Conservation (phyloP, 805 yeast genomes). For the Starmera pachycereana region DNA sequence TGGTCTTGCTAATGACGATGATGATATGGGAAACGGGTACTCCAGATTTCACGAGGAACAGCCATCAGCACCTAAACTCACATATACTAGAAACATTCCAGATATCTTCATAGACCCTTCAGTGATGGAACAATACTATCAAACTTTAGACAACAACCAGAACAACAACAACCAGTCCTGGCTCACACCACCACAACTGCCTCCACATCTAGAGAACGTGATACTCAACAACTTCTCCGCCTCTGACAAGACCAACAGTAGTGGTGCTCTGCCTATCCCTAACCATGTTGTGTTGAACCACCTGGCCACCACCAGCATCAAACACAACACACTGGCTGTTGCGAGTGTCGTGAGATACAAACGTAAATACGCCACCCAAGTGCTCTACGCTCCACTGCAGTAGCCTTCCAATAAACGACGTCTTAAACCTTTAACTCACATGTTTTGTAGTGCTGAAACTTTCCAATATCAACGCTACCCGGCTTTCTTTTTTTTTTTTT, state of each 20-base stretch:
- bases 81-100: conserved; percentile 61
- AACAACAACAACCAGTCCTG: conserved; percentile 45
- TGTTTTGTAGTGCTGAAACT: too few relatives aligned
- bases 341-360: conserved; percentile 86
- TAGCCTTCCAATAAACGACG: conserved; percentile 5
- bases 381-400: conserved; percentile 79
- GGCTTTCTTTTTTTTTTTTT: too few relatives aligned
- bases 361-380: conserved; percentile 84
- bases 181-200: conserved; percentile 90
- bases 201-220: conserved; percentile 93
- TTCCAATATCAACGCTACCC: too few relatives aligned
- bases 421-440: too few relatives aligned
- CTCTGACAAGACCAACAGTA: conserved; percentile 64
- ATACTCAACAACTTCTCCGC: conserved; percentile 63
- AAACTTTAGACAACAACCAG: conserved; percentile 64
- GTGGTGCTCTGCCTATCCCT: conserved; percentile 87
- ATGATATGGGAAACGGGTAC: conserved; percentile 78
- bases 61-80: conserved; percentile 15
- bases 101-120: conserved; percentile 79
- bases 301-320: conserved; percentile 89
- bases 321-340: conserved; percentile 88
- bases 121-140: conserved; percentile 78
- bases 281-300: conserved; percentile 92
- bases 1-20: conserved; percentile 55
- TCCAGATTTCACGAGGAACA: conserved; percentile 64